A percentile compares a stretch with the other conserved stretches of the same genome.
phyloP scores from a whole-genome alignment of 371 early-diverging fungal species.

The Zopfochytrium polystomum region DNA sequence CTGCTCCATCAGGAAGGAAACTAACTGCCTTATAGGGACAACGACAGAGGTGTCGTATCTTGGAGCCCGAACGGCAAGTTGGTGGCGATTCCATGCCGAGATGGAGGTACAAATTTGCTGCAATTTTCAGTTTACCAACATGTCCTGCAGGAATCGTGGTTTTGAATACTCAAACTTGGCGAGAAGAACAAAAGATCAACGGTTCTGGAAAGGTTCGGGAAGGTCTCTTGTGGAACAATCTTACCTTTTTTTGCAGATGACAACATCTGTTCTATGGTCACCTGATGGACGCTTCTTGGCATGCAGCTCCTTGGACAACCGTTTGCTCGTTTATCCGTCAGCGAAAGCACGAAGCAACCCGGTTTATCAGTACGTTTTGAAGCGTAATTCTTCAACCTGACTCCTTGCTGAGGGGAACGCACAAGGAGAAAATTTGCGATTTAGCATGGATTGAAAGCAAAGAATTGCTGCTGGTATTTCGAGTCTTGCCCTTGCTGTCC shows the following conservation, averaged over 20 bases:
- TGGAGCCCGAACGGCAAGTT: conserved; percentile 59
- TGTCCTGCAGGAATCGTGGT: conserved; percentile 41
- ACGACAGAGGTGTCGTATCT: conserved; percentile 37
- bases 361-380: conserved; percentile 25
- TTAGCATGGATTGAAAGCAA: conserved; percentile 27
- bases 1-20: too few relatives aligned
- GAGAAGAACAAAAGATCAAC: conserved; percentile 30
- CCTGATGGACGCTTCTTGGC: conserved; percentile 59
- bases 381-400: background rate
- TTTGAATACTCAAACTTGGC: conserved; percentile 45
- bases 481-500: too few relatives aligned
- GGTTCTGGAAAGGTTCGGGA: conserved; percentile 39
- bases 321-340: conserved; percentile 56
- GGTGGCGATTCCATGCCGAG: conserved; percentile 57
- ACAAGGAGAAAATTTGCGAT: conserved; percentile 26
- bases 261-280: conserved; percentile 49
- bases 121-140: background rate
- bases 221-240: background rate
- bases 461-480: conserved; percentile 55
- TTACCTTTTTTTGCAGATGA: background rate
- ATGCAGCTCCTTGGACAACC: conserved; percentile 36
- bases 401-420: background rate
- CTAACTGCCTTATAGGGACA: too few relatives aligned
- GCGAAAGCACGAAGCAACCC: conserved; percentile 22
- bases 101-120: conserved; percentile 30